These are phyloP conservation scores for Linum trigynum DNA, from an alignment of 345 rosid species.

Conservation along the genomic window DNA sequence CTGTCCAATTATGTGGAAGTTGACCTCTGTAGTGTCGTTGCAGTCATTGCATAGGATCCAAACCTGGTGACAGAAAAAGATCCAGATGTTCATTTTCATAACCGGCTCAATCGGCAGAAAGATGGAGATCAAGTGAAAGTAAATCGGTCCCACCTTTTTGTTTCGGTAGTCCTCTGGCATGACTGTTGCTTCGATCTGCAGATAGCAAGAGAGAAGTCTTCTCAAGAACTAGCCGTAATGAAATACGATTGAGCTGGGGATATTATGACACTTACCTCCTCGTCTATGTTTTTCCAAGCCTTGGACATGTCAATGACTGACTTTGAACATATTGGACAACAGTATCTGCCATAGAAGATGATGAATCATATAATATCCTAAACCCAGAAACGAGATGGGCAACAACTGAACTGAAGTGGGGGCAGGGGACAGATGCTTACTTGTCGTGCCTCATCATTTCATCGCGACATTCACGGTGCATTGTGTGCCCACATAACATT, in stretches of 20 bases:
- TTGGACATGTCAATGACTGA: slow-evolving; percentile 84
- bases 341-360: slow-evolving; percentile 32
- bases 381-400: slow-evolving; percentile 6
- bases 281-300: slow-evolving; percentile 81
- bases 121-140: not conserved
- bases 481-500: slow-evolving; percentile 98
- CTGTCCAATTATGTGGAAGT: slow-evolving; percentile 84
- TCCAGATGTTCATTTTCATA: not conserved
- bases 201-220: slow-evolving; percentile 5
- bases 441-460: slow-evolving; percentile 80
- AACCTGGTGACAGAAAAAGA: slow-evolving; percentile 35
- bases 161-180: slow-evolving; percentile 87
- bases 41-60: slow-evolving; percentile 99
- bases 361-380: not conserved
- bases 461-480: slow-evolving; percentile 70
- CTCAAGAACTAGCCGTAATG: not conserved
- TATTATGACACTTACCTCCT: slow-evolving; percentile 49
- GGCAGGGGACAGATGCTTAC: slow-evolving; percentile 30
- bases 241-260: not conserved
- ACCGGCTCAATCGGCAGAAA: not conserved
- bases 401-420: not conserved
- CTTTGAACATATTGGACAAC: slow-evolving; percentile 94
- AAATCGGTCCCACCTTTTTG: slow-evolving; percentile 47
- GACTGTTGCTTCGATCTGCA: slow-evolving; percentile 66
- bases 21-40: slow-evolving; percentile 85